These are phyloP conservation scores for Syzygium syzygioides DNA, from an alignment of 441 rosid species.

Conservation along the genomic window DNA sequence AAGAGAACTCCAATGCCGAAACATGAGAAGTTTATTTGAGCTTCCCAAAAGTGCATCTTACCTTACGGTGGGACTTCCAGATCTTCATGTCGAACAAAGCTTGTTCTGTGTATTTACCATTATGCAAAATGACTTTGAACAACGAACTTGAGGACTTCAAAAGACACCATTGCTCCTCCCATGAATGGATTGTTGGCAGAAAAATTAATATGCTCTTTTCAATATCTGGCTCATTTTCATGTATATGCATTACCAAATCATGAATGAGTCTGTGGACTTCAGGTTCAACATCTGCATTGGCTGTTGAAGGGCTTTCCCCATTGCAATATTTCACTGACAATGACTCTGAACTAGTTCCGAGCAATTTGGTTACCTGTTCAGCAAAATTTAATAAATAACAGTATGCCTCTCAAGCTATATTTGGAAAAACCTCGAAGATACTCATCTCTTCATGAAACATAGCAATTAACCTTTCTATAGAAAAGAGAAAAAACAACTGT, in stretches of 20 bases:
- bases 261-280: conserved; percentile 68
- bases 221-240: conserved; percentile 67
- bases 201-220: conserved; percentile 91
- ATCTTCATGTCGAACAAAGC: conserved; percentile 85
- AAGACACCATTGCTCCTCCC: conserved; percentile 75
- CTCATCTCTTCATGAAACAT: background rate
- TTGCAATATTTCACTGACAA: conserved; percentile 44
- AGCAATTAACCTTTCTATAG: background rate
- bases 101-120: conserved; percentile 7
- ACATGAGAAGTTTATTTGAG: background rate
- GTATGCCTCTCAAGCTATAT: background rate
- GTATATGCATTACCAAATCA: conserved; percentile 62
- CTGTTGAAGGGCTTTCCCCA: conserved; percentile 52
- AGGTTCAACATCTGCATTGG: conserved; percentile 61
- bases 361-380: conserved; percentile 56
- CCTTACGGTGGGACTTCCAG: conserved; percentile 87
- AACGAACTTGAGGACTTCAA: conserved; percentile 39
- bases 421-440: background rate
- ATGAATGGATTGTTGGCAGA: conserved; percentile 80
- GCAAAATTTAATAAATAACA: background rate
- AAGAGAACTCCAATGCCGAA: background rate
- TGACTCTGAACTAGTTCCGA: conserved; percentile 46
- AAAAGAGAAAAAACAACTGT: background rate
- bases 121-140: background rate
- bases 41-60: conserved; percentile 2